A percentile compares a stretch with the other conserved stretches of the same genome.
These are phyloP conservation scores for Chamaenerion angustifolium DNA, from an alignment of 345 rosid genomes.

Conservation along the genomic window DNA sequence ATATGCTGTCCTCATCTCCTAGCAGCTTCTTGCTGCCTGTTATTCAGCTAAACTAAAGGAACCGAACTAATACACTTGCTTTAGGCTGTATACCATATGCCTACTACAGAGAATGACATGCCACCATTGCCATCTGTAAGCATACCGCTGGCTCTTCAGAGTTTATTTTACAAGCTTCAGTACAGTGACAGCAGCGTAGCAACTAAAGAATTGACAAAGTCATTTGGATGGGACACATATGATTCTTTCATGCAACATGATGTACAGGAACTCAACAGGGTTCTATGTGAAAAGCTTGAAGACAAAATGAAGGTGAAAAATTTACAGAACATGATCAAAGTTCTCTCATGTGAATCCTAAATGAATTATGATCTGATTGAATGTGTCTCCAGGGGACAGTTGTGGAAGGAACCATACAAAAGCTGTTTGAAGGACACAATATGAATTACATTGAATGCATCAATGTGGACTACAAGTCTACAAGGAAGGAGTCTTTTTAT, in stretches of 20 bases:
- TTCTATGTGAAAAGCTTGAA: constrained; percentile 88
- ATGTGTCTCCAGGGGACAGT: constrained; percentile 62
- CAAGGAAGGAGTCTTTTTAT: constrained; percentile 91
- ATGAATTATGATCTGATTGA: not conserved
- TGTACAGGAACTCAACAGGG: constrained; percentile 94
- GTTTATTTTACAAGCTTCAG: constrained; percentile 95
- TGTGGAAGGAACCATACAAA: constrained; percentile 94
- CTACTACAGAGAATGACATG: constrained; percentile 82
- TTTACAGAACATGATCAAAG: constrained; percentile 1
- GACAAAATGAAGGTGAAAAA: constrained; percentile 82
- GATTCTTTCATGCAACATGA: constrained; percentile 99
- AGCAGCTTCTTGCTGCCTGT: constrained; percentile 1
- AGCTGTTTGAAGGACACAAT: constrained; percentile 93
- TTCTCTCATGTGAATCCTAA: constrained; percentile 1
- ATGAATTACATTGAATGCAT: constrained; percentile 93
- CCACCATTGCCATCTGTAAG: constrained; percentile 62
- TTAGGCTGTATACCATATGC: constrained; percentile 99
- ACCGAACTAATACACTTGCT: constrained; percentile 5
- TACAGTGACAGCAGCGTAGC: constrained; percentile 90
- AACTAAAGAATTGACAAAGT: constrained; percentile 84
- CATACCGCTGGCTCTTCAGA: constrained; percentile 92
- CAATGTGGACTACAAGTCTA: constrained; percentile 87
- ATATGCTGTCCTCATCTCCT: constrained; percentile 3
- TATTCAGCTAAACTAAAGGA: constrained; percentile 6
- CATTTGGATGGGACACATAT: constrained; percentile 96